phyloP scores from a whole-genome alignment of 495 filamentous ascomycete species.

The Hyaloscypha hepaticicola region DNA sequence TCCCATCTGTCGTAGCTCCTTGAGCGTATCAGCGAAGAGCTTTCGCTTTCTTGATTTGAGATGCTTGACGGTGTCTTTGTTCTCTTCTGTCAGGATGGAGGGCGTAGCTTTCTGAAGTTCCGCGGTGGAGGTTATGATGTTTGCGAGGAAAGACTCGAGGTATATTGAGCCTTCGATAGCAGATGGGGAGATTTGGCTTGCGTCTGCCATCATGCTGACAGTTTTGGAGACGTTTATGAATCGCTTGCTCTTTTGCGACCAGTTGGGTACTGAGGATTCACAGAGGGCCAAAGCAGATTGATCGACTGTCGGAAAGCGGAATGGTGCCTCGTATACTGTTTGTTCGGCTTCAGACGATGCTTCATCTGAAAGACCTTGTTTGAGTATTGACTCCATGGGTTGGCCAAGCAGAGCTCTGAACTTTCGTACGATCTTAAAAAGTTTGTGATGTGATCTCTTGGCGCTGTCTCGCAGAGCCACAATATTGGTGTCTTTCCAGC shows the following conservation, averaged over 20 bases:
- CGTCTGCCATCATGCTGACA: constrained; percentile 58
- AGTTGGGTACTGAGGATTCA: constrained; percentile 48
- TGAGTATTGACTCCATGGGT: constrained; percentile 61
- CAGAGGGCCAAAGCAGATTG: constrained; percentile 50
- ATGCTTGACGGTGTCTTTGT: constrained; percentile 76
- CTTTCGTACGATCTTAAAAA: constrained; percentile 88
- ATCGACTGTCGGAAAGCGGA: constrained; percentile 37
- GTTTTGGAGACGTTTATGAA: constrained; percentile 69
- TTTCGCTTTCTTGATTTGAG: constrained; percentile 89
- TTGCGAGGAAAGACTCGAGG: constrained; percentile 63
- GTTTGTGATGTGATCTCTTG: constrained; percentile 81
- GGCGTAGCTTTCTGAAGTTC: constrained; percentile 82
- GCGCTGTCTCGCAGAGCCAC: constrained; percentile 84
- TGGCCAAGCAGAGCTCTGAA: constrained; percentile 75
- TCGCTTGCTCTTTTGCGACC: constrained; percentile 62
- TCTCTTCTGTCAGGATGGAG: constrained; percentile 71
- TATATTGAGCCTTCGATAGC: constrained; percentile 57
- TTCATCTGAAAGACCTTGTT: constrained; percentile 64
- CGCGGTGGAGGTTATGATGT: constrained; percentile 64
- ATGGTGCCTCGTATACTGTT: constrained; percentile 15
- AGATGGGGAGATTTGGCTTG: constrained; percentile 50
- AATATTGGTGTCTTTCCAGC: constrained; percentile 97
- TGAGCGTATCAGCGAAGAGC: constrained; percentile 83
- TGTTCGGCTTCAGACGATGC: constrained; percentile 18
- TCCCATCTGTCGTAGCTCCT: constrained; percentile 81